Conservation (phyloP, 192 early-diverging fungal species). For the Entomortierella beljakovae region DNA sequence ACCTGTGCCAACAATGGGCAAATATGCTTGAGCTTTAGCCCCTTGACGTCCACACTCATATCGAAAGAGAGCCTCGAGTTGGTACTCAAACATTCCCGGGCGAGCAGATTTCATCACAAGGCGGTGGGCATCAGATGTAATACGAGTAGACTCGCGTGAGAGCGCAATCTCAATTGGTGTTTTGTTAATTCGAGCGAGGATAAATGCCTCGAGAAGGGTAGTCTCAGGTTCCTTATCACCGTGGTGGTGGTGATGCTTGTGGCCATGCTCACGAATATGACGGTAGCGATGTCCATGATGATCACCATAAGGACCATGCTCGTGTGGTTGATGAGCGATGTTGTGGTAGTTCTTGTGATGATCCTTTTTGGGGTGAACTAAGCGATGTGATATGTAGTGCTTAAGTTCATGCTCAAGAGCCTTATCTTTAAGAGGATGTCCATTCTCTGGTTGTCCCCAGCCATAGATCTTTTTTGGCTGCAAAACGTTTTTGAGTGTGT, state of each 20-base stretch:
- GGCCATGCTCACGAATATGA: too few relatives aligned
- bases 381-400: conserved; percentile 35
- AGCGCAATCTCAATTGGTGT: conserved; percentile 78
- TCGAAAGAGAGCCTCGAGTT: conserved; percentile 84
- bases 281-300: conserved; percentile 36
- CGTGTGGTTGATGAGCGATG: conserved; percentile 3
- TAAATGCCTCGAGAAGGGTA: conserved; percentile 70
- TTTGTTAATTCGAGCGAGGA: conserved; percentile 86
- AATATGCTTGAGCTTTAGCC: conserved; percentile 84
- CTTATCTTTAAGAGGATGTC: conserved; percentile 28
- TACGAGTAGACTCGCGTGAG: conserved; percentile 81
- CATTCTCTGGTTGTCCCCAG: conserved; percentile 54
- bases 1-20: conserved; percentile 85
- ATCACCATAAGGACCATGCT: conserved; percentile 47
- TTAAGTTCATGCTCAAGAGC: conserved; percentile 34
- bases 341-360: not conserved
- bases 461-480: conserved; percentile 60
- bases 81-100: conserved; percentile 75
- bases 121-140: conserved; percentile 83
- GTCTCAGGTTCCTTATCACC: conserved; percentile 24
- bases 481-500: conserved; percentile 54
- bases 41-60: conserved; percentile 75
- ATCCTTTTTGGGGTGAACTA: conserved; percentile 11
- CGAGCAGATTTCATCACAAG: conserved; percentile 75
- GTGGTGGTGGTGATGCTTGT: too few relatives aligned